phyloP scores from a whole-genome alignment of 306 rosid species.

The Fragaria vesca region DNA sequence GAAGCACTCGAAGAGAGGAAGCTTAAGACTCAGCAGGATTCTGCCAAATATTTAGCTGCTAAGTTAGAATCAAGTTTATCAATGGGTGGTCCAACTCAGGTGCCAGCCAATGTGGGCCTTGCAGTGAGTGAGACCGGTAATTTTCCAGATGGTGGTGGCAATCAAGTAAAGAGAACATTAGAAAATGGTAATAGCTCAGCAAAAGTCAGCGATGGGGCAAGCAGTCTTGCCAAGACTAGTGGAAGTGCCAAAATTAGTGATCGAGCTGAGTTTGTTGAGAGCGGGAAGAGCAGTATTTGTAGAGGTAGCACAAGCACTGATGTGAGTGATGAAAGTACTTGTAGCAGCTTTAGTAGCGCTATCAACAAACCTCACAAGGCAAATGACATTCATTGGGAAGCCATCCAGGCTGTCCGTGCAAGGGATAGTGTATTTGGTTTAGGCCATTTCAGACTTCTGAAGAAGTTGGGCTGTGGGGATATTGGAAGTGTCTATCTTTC shows the following conservation, averaged over 20 bases:
- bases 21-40: conserved; percentile 13
- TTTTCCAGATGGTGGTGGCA: conserved; percentile 17
- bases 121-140: conserved; percentile 14
- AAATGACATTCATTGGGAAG: conserved; percentile 54
- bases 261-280: conserved; percentile 43
- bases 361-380: conserved; percentile 59
- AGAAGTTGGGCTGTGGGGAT: conserved; percentile 57
- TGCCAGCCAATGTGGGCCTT: conserved; percentile 12
- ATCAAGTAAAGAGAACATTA: conserved; percentile 32
- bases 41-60: conserved; percentile 29
- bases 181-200: conserved; percentile 23
- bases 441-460: conserved; percentile 49
- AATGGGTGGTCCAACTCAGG: conserved; percentile 31
- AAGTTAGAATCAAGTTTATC: conserved; percentile 31
- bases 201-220: conserved; percentile 37
- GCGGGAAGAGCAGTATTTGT: conserved; percentile 58
- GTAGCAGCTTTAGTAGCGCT: conserved; percentile 56
- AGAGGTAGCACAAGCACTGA: conserved; percentile 58
- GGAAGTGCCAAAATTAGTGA: conserved; percentile 34
- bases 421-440: conserved; percentile 44
- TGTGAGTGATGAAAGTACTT: conserved; percentile 54
- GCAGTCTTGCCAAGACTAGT: conserved; percentile 43
- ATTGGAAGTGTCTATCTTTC: conserved; percentile 57
- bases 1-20: conserved; percentile 20
- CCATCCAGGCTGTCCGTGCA: conserved; percentile 49